A percentile compares a stretch with the other conserved stretches of the same genome.
phyloP scores from a whole-genome alignment of 768 basidiomycete genomes.

The Sporobolomyces roseus region DNA sequence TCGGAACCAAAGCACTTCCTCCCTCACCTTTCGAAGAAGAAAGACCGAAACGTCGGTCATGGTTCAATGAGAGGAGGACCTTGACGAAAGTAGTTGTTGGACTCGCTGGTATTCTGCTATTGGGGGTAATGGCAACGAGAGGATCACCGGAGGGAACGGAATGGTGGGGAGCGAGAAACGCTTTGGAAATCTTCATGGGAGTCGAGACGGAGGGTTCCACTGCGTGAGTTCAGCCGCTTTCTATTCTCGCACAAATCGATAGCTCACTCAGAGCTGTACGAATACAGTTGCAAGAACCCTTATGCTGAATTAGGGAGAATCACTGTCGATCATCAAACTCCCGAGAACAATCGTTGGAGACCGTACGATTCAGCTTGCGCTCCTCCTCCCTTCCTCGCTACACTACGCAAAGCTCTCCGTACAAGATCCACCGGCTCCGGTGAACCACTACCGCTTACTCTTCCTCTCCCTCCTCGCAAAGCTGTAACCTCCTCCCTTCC shows the following conservation, averaged over 20 bases:
- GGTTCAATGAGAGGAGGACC: not conserved
- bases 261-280: too few relatives aligned
- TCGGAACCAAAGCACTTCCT: not conserved
- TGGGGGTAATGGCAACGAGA: too few relatives aligned
- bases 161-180: too few relatives aligned
- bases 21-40: too few relatives aligned
- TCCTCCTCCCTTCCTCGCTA: slow-evolving; percentile 26
- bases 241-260: too few relatives aligned
- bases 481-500: not conserved
- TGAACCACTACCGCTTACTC: not conserved
- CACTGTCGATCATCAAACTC: not conserved
- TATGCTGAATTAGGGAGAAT: slow-evolving; percentile 32
- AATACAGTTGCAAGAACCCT: slow-evolving; percentile 33
- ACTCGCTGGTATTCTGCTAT: not conserved
- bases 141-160: too few relatives aligned
- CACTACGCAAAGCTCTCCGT: slow-evolving; percentile 14
- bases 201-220: not conserved
- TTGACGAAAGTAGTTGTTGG: slow-evolving; percentile 7
- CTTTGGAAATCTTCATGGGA: too few relatives aligned
- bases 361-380: slow-evolving; percentile 11
- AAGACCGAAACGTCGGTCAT: too few relatives aligned
- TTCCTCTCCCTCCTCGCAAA: not conserved
- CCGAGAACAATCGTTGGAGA: slow-evolving; percentile 15
- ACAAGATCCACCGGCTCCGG: not conserved
- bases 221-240: not conserved